Conservation (phyloP, 2,329 filamentous ascomycete genomes). For the Blastomyces percursus region DNA sequence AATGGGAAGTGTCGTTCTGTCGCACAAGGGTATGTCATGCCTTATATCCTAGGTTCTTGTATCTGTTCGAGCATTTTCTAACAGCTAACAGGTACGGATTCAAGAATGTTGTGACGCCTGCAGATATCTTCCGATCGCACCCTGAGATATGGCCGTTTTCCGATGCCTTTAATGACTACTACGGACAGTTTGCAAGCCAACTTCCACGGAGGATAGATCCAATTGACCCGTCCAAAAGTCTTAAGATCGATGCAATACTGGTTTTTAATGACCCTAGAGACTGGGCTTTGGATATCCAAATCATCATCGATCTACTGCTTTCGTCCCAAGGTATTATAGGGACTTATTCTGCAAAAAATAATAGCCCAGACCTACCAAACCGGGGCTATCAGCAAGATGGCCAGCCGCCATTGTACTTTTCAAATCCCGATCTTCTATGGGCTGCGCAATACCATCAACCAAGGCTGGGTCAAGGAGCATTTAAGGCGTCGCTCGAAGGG, state of each 20-base stretch:
- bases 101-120: conserved; percentile 70
- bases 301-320: conserved; percentile 73
- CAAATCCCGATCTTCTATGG: conserved; percentile 85
- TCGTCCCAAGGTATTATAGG: conserved; percentile 70
- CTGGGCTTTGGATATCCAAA: conserved; percentile 81
- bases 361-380: conserved; percentile 52
- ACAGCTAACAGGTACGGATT: conserved; percentile 54
- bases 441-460: conserved; percentile 73
- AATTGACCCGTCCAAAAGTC: conserved; percentile 37
- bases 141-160: conserved; percentile 78
- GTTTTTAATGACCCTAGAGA: conserved; percentile 94
- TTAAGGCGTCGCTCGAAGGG: conserved; percentile 69
- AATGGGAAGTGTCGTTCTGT: conserved; percentile 58
- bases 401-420: conserved; percentile 75
- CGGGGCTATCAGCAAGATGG: conserved; percentile 70
- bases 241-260: conserved; percentile 82
- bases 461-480: conserved; percentile 83
- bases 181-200: conserved; percentile 38
- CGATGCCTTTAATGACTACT: conserved; percentile 51
- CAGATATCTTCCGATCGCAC: conserved; percentile 65
- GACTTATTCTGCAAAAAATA: conserved; percentile 65
- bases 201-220: conserved; percentile 27
- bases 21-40: conserved; percentile 49
- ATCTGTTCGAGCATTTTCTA: not conserved
- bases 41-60: not conserved